These are phyloP conservation scores for Yamadazyma atmosphaerica DNA, from an alignment of 1,139 yeast species.

Conservation along the genomic window DNA sequence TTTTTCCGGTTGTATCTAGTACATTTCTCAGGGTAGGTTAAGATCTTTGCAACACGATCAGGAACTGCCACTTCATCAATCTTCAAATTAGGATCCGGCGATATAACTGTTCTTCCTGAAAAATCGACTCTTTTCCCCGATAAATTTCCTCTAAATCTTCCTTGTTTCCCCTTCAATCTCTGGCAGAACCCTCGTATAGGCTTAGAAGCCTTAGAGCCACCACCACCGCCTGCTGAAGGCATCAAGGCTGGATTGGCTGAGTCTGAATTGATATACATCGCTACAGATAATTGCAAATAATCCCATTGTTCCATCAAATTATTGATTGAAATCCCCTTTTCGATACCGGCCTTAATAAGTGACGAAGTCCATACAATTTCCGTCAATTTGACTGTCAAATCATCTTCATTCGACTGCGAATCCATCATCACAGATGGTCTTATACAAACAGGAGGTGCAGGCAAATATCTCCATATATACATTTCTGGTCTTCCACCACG, in stretches of 20 bases:
- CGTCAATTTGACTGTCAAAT: constrained; percentile 90
- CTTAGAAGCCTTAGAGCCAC: constrained; percentile 59
- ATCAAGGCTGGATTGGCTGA: constrained; percentile 81
- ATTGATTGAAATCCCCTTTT: constrained; percentile 89
- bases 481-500: constrained; percentile 94
- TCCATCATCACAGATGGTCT: constrained; percentile 96
- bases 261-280: constrained; percentile 96
- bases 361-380: constrained; percentile 97
- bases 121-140: constrained; percentile 99
- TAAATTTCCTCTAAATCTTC: constrained; percentile 96
- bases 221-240: constrained; percentile 61
- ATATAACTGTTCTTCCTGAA: constrained; percentile 96
- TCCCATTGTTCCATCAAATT: constrained; percentile 99
- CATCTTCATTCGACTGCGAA: constrained; percentile 95
- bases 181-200: constrained; percentile 98
- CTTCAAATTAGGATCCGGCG: constrained; percentile 95
- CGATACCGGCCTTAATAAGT: constrained; percentile 89
- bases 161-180: constrained; percentile 96
- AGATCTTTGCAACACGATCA: constrained; percentile 90
- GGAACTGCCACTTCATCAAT: constrained; percentile 99
- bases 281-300: constrained; percentile 89
- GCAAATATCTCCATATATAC: constrained; percentile 95
- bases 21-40: constrained; percentile 94
- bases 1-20: constrained; percentile 84
- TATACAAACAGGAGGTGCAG: constrained; percentile 98